Evolutionary conservation across 139 green algal genomes (phyloP), one percentile per base, ranked within the genome.

Genomic region (Chara braunii): DNA sequence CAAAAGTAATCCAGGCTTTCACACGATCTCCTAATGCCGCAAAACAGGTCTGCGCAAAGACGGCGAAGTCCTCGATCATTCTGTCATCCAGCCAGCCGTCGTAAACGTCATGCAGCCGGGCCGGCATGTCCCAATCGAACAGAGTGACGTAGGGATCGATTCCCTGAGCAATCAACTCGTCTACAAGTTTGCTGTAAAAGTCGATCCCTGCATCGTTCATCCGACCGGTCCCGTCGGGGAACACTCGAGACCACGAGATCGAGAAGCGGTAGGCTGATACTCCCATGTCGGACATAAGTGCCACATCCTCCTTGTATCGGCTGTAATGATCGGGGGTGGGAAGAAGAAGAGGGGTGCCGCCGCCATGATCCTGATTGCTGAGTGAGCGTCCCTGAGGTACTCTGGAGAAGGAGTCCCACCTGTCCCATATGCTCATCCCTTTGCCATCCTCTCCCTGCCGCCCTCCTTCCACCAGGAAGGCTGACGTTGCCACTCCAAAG

Each of bases 251-350:
- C 79, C 79, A 85, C 3, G 72, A 56, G 11, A 85, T 70, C 45
- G 52, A 75, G 53, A 84, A 72, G 51, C 79, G 68, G 64, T 85
- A 85, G 26, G 60, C 68, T 31, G 67, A 60, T 22, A 85, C 58
- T 8, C 77, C 77, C 68, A 83, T 68, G 6, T 37, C 4, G 22
- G 36, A 48, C 72, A 85, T 77, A 12, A 76, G 28, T 2, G 33
- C 63, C 28, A 85, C 61, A 59, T 85, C 79, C 40, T 81, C 70
- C 48, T 79, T 30, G 40, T 18, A 48, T 24, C 60, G 54, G 60
- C 83, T 65, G 48, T 81, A 84, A n/a, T n/a, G n/a, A n/a, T n/a
- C n/a, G n/a, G n/a, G n/a, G n/a, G n/a, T n/a, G n/a, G n/a, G n/a
- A n/a, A n/a, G n/a, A n/a, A n/a, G n/a, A n/a, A n/a, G n/a, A n/a